Conservation (phyloP, 2,329 filamentous ascomycete genomes). For the Claviceps sp. region DNA sequence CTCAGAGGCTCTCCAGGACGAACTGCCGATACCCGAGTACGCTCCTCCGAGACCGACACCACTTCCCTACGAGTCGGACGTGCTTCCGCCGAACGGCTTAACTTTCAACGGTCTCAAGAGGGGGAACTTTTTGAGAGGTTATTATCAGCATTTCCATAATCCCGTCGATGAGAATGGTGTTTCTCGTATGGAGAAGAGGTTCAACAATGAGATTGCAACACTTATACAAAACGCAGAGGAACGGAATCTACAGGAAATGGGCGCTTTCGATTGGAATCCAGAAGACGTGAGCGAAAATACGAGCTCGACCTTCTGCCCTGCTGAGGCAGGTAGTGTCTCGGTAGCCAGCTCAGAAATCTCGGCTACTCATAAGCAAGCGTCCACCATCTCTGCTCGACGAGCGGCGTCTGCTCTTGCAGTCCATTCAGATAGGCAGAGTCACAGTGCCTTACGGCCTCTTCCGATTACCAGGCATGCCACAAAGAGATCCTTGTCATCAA, state of each 20-base stretch:
- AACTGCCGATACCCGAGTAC: constrained; percentile 83
- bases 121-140: constrained; percentile 47
- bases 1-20: constrained; percentile 35
- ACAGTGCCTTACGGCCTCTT: background rate
- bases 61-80: constrained; percentile 56
- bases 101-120: constrained; percentile 45
- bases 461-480: background rate
- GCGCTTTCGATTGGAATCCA: constrained; percentile 48
- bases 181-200: constrained; percentile 46
- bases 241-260: constrained; percentile 52
- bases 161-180: constrained; percentile 56
- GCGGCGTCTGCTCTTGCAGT: constrained; percentile 41
- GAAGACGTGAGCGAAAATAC: constrained; percentile 38
- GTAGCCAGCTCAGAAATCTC: constrained; percentile 4
- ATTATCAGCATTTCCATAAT: constrained; percentile 46
- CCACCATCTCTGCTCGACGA: constrained; percentile 30
- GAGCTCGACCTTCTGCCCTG: background rate
- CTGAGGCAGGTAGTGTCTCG: background rate
- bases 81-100: constrained; percentile 44
- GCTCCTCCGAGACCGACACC: constrained; percentile 61
- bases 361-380: constrained; percentile 10
- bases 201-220: constrained; percentile 38
- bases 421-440: constrained; percentile 10
- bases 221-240: constrained; percentile 48
- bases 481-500: constrained; percentile 17